Evolutionary conservation across 768 basidiomycete genomes (phyloP).

Genomic region (Paxillus involutus): DNA sequence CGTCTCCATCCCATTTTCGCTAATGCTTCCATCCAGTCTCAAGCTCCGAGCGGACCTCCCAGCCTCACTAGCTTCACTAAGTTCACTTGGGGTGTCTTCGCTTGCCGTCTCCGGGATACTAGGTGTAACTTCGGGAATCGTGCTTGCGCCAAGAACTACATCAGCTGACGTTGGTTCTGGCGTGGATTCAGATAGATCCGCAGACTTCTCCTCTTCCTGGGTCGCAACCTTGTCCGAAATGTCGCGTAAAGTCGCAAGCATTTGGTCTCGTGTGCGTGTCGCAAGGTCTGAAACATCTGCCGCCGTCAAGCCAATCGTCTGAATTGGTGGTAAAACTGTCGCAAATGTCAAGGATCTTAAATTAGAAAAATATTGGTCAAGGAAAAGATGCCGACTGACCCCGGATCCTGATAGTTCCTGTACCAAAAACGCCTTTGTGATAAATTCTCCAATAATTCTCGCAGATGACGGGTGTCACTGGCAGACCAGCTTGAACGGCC

Average conservation of each 20-base stretch:
- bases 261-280: constrained; percentile 66
- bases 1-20: constrained; percentile 70
- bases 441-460: constrained; percentile 95
- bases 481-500: constrained; percentile 86
- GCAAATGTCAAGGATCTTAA: constrained; percentile 3
- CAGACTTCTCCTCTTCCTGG: constrained; percentile 13
- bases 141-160: neutral
- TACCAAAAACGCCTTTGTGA: constrained; percentile 70
- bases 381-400: constrained; percentile 38
- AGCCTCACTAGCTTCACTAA: constrained; percentile 25
- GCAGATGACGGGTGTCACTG: constrained; percentile 87
- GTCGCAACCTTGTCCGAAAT: constrained; percentile 61
- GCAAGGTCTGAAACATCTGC: constrained; percentile 72
- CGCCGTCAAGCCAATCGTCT: constrained; percentile 67
- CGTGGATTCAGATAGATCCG: constrained; percentile 22
- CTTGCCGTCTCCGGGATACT: constrained; percentile 22
- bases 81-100: constrained; percentile 27
- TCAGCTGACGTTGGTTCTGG: constrained; percentile 12
- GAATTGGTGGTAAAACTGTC: constrained; percentile 87
- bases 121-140: constrained; percentile 32
- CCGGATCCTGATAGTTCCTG: constrained; percentile 77
- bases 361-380: neutral
- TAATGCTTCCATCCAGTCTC: constrained; percentile 53
- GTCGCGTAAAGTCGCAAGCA: constrained; percentile 76
- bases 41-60: constrained; percentile 33